Conservation (phyloP, 371 early-diverging fungal genomes). For the Smittium culicis region DNA sequence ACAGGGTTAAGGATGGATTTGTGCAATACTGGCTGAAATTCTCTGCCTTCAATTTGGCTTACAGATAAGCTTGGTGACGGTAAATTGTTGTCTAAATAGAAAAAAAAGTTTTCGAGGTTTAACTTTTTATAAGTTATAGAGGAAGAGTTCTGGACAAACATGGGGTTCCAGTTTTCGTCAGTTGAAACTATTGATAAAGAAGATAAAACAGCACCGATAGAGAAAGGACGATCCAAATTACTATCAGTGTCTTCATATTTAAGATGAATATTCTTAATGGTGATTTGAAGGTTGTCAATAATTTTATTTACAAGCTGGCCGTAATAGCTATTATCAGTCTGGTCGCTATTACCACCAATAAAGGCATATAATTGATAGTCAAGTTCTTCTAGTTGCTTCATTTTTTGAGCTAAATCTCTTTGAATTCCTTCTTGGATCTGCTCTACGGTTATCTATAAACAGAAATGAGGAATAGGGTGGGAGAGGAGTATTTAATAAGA, state of each 20-base stretch:
- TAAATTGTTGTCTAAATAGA: slow-evolving; percentile 64
- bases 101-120: slow-evolving; percentile 59
- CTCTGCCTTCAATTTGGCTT: slow-evolving; percentile 23
- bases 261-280: slow-evolving; percentile 88
- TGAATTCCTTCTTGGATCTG: slow-evolving; percentile 71
- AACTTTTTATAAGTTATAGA: slow-evolving; percentile 75
- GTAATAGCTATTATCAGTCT: slow-evolving; percentile 61
- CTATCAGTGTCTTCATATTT: slow-evolving; percentile 82
- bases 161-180: slow-evolving; percentile 73
- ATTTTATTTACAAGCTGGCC: slow-evolving; percentile 80
- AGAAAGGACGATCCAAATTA: slow-evolving; percentile 62
- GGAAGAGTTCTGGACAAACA: slow-evolving; percentile 60
- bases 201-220: slow-evolving; percentile 78
- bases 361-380: slow-evolving; percentile 38
- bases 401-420: slow-evolving; percentile 63
- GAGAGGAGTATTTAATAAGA: too few relatives aligned
- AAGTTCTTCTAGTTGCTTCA: slow-evolving; percentile 64
- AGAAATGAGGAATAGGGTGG: not conserved
- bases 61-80: slow-evolving; percentile 8
- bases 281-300: slow-evolving; percentile 88
- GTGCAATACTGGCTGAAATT: slow-evolving; percentile 37
- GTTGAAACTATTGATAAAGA: slow-evolving; percentile 87
- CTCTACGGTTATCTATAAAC: slow-evolving; percentile 24
- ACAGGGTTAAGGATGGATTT: slow-evolving; percentile 88
- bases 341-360: slow-evolving; percentile 34